Conservation (phyloP, 1,284 basidiomycete genomes). For the Heterobasidion annosum region DNA sequence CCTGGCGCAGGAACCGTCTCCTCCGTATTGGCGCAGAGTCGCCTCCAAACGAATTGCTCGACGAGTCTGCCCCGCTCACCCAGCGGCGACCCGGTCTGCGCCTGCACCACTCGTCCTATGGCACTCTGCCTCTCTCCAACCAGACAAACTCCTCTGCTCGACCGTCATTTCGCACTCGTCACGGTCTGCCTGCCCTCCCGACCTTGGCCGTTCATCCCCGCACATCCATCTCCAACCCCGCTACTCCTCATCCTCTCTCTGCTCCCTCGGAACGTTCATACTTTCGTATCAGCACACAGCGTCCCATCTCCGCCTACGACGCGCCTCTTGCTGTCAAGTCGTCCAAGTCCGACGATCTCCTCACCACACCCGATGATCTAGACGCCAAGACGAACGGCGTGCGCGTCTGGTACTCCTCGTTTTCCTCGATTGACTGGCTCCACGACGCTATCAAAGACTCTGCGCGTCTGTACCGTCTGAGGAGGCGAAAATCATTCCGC, state of each 20-base stretch:
- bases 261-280: slow-evolving; percentile 20
- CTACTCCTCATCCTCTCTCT: slow-evolving; percentile 6
- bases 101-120: slow-evolving; percentile 29
- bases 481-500: slow-evolving; percentile 60
- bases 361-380: slow-evolving; percentile 31
- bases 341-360: slow-evolving; percentile 16
- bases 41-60: not conserved
- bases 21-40: slow-evolving; percentile 31
- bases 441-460: slow-evolving; percentile 92
- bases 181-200: slow-evolving; percentile 25
- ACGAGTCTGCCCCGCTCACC: slow-evolving; percentile 9
- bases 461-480: slow-evolving; percentile 63
- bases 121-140: slow-evolving; percentile 32
- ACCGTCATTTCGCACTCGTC: slow-evolving; percentile 22
- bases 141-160: slow-evolving; percentile 15
- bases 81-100: not conserved
- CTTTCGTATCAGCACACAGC: slow-evolving; percentile 31
- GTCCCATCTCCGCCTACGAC: slow-evolving; percentile 71
- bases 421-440: slow-evolving; percentile 82
- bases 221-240: slow-evolving; percentile 23
- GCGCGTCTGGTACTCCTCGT: slow-evolving; percentile 88
- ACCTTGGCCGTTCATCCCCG: slow-evolving; percentile 25
- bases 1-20: slow-evolving; percentile 44
- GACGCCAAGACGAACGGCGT: slow-evolving; percentile 76
- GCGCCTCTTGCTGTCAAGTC: slow-evolving; percentile 31